A percentile compares a stretch with the other conserved stretches of the same genome.
These are phyloP conservation scores for Dendrostoma leiphaemia DNA, from an alignment of 2,329 filamentous ascomycete species.

Conservation along the genomic window DNA sequence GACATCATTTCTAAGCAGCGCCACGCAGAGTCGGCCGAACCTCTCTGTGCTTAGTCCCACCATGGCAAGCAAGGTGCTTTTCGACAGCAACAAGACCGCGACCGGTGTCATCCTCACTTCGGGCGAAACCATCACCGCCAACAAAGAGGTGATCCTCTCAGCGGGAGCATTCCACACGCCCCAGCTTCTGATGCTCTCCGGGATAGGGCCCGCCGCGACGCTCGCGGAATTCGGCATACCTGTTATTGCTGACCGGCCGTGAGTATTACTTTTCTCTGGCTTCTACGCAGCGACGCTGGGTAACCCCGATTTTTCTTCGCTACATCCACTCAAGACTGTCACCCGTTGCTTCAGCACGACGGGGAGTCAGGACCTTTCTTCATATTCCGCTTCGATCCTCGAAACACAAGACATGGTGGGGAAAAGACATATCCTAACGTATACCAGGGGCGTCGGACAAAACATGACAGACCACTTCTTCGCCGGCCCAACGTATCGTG, in stretches of 20 bases:
- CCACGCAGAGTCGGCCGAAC: not conserved
- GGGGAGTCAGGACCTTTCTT: too few relatives aligned
- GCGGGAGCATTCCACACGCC: slow-evolving; percentile 41
- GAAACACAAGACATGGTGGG: too few relatives aligned
- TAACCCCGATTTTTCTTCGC: too few relatives aligned
- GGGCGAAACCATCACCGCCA: not conserved
- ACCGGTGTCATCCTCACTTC: not conserved
- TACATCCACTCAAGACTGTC: too few relatives aligned
- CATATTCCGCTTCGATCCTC: too few relatives aligned
- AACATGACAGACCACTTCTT: slow-evolving; percentile 3
- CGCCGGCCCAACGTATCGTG: not conserved
- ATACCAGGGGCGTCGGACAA: slow-evolving; percentile 27
- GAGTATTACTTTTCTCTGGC: too few relatives aligned
- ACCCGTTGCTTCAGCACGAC: too few relatives aligned
- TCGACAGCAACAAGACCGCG: slow-evolving; percentile 6
- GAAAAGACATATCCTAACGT: too few relatives aligned
- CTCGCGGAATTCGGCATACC: slow-evolving; percentile 24
- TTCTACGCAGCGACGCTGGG: too few relatives aligned
- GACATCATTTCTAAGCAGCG: too few relatives aligned
- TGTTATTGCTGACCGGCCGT: slow-evolving; percentile 22
- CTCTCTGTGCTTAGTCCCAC: slow-evolving; percentile 2
- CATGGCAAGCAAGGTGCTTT: slow-evolving; percentile 1
- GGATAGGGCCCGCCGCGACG: not conserved
- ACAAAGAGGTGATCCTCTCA: slow-evolving; percentile 39
- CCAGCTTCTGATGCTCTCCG: slow-evolving; percentile 31